Evolutionary conservation across 2,329 filamentous ascomycete species (phyloP).

Genomic region (Fusarium bactridioides): DNA sequence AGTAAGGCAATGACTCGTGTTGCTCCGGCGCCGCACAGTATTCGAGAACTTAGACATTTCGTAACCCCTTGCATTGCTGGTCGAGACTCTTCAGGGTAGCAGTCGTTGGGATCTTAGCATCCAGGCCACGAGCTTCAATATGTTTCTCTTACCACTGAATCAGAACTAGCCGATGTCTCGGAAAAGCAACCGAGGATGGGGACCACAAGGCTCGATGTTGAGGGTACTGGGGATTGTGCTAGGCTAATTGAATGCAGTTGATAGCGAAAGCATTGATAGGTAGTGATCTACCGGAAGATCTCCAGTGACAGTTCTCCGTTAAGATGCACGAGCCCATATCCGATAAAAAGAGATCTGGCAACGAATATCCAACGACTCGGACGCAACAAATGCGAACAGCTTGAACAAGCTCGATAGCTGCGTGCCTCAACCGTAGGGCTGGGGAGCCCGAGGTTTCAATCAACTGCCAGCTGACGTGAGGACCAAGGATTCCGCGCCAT

Average conservation of each 20-base stretch:
- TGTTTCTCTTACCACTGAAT: neutral
- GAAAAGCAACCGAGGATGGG: conserved; percentile 15
- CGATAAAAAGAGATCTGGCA: neutral
- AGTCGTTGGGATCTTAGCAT: neutral
- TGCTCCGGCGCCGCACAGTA: neutral
- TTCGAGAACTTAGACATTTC: neutral
- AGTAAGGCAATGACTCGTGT: neutral
- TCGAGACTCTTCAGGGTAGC: conserved; percentile 21
- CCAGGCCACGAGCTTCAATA: neutral
- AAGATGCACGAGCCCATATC: neutral
- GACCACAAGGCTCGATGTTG: neutral
- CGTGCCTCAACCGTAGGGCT: neutral
- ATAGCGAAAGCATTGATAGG: neutral
- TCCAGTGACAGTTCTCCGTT: neutral
- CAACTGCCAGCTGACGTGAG: conserved; percentile 34
- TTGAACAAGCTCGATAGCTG: neutral
- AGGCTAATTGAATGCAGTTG: neutral
- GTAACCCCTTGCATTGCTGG: neutral
- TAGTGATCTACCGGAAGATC: neutral
- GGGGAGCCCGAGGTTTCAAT: neutral
- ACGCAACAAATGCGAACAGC: neutral
- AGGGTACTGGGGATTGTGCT: neutral
- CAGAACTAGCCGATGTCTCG: conserved; percentile 17
- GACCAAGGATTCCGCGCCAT: neutral
- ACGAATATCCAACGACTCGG: neutral